phyloP scores from a whole-genome alignment of 2,329 filamentous ascomycete species.

The Fusarium robinianum region DNA sequence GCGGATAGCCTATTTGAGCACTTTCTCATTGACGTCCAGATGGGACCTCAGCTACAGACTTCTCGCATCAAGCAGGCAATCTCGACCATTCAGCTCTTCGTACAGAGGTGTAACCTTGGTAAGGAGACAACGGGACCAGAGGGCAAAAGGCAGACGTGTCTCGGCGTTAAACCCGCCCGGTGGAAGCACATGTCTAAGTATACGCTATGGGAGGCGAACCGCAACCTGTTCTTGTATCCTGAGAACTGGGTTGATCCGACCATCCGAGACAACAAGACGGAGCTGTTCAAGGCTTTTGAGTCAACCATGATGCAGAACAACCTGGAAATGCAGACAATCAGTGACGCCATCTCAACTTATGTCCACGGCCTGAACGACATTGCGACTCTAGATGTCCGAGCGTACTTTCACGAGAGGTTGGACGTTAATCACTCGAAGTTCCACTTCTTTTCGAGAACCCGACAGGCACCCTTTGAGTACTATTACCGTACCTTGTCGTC shows the following conservation, averaged over 20 bases:
- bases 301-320: constrained; percentile 1
- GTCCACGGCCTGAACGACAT: neutral
- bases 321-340: neutral
- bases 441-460: constrained; percentile 1
- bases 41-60: neutral
- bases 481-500: constrained; percentile 1
- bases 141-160: neutral
- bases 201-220: constrained; percentile 4
- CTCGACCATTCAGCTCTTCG: neutral
- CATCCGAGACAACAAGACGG: constrained; percentile 10
- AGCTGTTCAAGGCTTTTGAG: constrained; percentile 5
- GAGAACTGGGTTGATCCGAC: constrained; percentile 16
- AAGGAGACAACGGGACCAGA: neutral
- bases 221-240: constrained; percentile 10
- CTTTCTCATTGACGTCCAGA: constrained; percentile 5
- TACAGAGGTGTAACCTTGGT: neutral
- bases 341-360: neutral
- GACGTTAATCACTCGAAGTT: no score
- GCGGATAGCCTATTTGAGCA: constrained; percentile 1
- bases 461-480: neutral
- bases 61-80: constrained; percentile 3
- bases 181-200: constrained; percentile 8
- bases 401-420: neutral
- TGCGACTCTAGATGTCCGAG: neutral
- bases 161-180: neutral